These are phyloP conservation scores for Cryptococcus floricola DNA, from an alignment of 1,284 basidiomycete genomes.

Conservation along the genomic window DNA sequence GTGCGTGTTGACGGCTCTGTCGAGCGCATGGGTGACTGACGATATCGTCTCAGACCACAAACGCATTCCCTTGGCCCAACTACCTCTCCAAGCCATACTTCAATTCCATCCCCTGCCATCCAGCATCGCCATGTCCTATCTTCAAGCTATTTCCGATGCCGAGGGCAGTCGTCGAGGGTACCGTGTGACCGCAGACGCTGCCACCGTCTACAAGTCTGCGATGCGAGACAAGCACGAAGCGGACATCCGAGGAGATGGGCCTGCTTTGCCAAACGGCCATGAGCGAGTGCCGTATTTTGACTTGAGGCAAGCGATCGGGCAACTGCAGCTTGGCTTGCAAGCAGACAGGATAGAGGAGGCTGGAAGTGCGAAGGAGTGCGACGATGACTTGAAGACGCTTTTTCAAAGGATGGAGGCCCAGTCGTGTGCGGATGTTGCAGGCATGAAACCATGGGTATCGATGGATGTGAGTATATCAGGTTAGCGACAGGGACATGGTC, in stretches of 20 bases:
- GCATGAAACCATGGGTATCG: constrained; percentile 45
- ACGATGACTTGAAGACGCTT: constrained; percentile 6
- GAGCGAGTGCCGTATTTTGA: constrained; percentile 53
- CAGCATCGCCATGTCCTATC: constrained; percentile 64
- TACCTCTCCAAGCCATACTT: constrained; percentile 74
- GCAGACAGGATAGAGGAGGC: neutral
- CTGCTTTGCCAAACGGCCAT: constrained; percentile 48
- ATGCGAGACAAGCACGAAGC: constrained; percentile 2
- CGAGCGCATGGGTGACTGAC: neutral
- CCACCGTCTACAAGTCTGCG: neutral
- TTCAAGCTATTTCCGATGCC: constrained; percentile 61
- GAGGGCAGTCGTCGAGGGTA: constrained; percentile 49
- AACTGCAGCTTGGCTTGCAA: constrained; percentile 56
- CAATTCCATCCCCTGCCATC: constrained; percentile 61
- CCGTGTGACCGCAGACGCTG: constrained; percentile 3
- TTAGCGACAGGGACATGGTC: neutral
- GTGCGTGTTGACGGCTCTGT: constrained; percentile 52
- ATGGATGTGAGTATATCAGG: constrained; percentile 52
- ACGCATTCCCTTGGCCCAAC: constrained; percentile 63
- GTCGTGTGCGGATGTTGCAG: constrained; percentile 57
- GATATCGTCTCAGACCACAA: constrained; percentile 57
- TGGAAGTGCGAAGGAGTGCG: neutral
- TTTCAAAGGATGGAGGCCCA: constrained; percentile 19
- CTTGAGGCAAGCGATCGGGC: constrained; percentile 58
- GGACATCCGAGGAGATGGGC: constrained; percentile 35